phyloP scores from a whole-genome alignment of 768 basidiomycete genomes.

The Pulveroboletus sp. region DNA sequence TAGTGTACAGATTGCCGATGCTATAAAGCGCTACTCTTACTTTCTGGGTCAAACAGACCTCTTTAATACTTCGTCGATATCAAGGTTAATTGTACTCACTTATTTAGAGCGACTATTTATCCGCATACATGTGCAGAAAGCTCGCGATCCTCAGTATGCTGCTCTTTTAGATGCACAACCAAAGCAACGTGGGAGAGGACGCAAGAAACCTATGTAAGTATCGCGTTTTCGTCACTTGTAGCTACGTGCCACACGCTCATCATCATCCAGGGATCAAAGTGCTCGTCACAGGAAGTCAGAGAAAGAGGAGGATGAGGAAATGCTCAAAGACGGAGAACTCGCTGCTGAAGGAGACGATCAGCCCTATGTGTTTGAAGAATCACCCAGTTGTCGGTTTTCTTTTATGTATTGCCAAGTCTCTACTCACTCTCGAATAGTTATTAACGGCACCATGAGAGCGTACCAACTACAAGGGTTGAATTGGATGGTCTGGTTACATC shows the following conservation, averaged over 20 bases:
- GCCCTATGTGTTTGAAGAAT: slow-evolving; percentile 91
- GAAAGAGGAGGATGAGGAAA: slow-evolving; percentile 96
- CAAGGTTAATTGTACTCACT: slow-evolving; percentile 51
- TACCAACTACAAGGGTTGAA: slow-evolving; percentile 96
- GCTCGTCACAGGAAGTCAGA: slow-evolving; percentile 92
- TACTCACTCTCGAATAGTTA: slow-evolving; percentile 46
- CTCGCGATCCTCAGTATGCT: slow-evolving; percentile 91
- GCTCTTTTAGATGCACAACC: slow-evolving; percentile 82
- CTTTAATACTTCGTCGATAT: slow-evolving; percentile 97
- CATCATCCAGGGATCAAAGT: slow-evolving; percentile 53
- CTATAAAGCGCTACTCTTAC: slow-evolving; percentile 95
- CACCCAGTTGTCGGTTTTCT: slow-evolving; percentile 68
- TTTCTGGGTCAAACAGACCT: slow-evolving; percentile 97
- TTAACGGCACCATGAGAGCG: slow-evolving; percentile 84
- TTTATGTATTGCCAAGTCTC: not conserved
- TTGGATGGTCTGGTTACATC: slow-evolving; percentile 95
- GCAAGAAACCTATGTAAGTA: slow-evolving; percentile 74
- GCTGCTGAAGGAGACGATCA: slow-evolving; percentile 81
- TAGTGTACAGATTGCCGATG: slow-evolving; percentile 68
- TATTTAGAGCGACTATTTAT: not conserved
- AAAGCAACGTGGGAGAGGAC: slow-evolving; percentile 77
- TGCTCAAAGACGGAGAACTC: slow-evolving; percentile 81
- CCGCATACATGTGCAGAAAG: slow-evolving; percentile 45
- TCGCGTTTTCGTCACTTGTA: not conserved
- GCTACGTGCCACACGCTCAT: slow-evolving; percentile 2